phyloP scores from a whole-genome alignment of 768 basidiomycete genomes.

The Trametes villosa region DNA sequence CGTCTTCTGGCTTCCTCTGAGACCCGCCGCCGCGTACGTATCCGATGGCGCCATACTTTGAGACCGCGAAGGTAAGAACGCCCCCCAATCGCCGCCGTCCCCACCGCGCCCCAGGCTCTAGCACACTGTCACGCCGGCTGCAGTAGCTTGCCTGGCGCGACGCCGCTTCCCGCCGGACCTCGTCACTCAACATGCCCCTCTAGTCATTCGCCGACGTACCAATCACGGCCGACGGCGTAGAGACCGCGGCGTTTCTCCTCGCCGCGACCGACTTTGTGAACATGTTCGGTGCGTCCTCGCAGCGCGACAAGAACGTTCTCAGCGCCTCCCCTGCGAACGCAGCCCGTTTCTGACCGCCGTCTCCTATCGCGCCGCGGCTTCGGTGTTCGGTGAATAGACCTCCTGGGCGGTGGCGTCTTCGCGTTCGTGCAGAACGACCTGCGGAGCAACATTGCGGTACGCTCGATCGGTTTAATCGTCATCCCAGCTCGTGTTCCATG shows the following conservation, averaged over 20 bases:
- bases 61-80: conserved; percentile 62
- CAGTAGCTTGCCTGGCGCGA: conserved; percentile 15
- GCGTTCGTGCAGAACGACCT: conserved; percentile 76
- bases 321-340: too few species aligned
- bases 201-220: conserved; percentile 90
- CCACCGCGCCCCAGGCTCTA: not conserved
- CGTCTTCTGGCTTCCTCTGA: not conserved
- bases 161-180: conserved; percentile 4
- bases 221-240: conserved; percentile 74
- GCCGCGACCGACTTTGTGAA: conserved; percentile 85
- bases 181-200: conserved; percentile 4
- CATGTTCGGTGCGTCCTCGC: conserved; percentile 60
- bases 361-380: too few species aligned
- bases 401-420: conserved; percentile 71
- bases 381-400: conserved; percentile 45
- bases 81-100: conserved; percentile 20
- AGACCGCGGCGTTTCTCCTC: conserved; percentile 79
- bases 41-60: conserved; percentile 63
- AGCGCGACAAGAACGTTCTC: too few species aligned
- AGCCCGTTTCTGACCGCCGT: not conserved
- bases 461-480: too few species aligned
- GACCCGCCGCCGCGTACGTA: not conserved
- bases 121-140: conserved; percentile 13
- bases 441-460: conserved; percentile 64
- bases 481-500: too few species aligned